Evolutionary conservation across 306 rosid genomes (phyloP).

Genomic region (Sesbania bispinosa): DNA sequence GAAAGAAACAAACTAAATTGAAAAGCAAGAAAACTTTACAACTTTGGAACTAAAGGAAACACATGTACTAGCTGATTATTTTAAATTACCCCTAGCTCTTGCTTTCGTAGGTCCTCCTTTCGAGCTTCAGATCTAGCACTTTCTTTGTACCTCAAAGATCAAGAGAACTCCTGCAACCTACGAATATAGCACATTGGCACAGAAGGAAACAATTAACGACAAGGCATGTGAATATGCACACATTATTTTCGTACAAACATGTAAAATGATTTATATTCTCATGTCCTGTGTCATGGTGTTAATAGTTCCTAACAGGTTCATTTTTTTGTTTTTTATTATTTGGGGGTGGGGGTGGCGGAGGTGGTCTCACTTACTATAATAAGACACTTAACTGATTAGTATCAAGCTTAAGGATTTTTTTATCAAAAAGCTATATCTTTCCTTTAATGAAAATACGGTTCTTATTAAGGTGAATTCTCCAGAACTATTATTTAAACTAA

Average conservation of each 20-base stretch:
- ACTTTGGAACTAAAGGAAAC: neutral
- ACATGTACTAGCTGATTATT: neutral
- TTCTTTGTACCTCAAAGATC: slow-evolving; percentile 88
- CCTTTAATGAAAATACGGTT: too few species aligned
- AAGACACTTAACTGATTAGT: neutral
- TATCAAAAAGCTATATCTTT: neutral
- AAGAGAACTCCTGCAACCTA: slow-evolving; percentile 82
- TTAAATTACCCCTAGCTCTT: slow-evolving; percentile 71
- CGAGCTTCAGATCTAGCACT: slow-evolving; percentile 90
- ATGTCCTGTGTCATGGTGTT: neutral
- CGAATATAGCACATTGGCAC: slow-evolving; percentile 14
- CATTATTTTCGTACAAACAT: slow-evolving; percentile 13
- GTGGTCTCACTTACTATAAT: neutral
- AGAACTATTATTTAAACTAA: neutral
- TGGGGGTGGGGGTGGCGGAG: neutral
- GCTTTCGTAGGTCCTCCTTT: slow-evolving; percentile 80
- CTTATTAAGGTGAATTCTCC: neutral
- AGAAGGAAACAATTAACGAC: slow-evolving; percentile 13
- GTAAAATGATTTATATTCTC: neutral
- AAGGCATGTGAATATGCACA: neutral
- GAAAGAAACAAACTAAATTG: neutral
- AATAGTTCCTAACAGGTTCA: neutral
- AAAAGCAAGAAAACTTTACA: neutral
- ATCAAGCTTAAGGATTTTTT: neutral
- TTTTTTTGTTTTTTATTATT: neutral